Conservation (phyloP, 768 basidiomycete genomes). For the Kwoniella sp. region DNA sequence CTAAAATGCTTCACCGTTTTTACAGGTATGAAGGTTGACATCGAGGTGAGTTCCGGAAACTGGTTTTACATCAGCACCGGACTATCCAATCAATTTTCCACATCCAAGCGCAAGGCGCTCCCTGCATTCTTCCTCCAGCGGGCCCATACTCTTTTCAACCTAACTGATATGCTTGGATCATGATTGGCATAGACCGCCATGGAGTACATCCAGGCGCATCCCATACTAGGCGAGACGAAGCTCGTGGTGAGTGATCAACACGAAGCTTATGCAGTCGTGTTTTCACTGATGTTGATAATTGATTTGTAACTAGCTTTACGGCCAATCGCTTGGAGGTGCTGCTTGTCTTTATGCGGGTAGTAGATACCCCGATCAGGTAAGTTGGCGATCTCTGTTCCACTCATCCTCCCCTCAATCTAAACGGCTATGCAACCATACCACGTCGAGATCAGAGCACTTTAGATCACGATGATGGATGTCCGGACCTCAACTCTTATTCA, state of each 20-base stretch:
- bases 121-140: too few species aligned
- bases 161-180: not conserved
- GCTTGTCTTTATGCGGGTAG: constrained; percentile 86
- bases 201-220: constrained; percentile 70
- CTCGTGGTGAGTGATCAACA: constrained; percentile 61
- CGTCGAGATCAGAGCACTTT: too few species aligned
- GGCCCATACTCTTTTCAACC: too few species aligned
- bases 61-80: too few species aligned
- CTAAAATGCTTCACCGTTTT: too few species aligned
- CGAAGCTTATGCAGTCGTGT: too few species aligned
- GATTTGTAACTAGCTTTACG: constrained; percentile 68
- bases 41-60: constrained; percentile 67
- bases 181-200: constrained; percentile 59
- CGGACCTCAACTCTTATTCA: too few species aligned
- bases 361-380: constrained; percentile 69
- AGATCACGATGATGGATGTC: too few species aligned
- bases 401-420: constrained; percentile 6
- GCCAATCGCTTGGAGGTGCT: constrained; percentile 70
- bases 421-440: too few species aligned
- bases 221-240: constrained; percentile 66
- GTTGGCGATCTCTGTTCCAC: constrained; percentile 29
- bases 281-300: too few species aligned
- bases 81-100: too few species aligned
- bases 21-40: constrained; percentile 78
- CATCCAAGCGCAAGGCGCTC: too few species aligned